Percentiles rank a stretch among this genome's conserved stretches.
These are phyloP conservation scores for Aspergillus sp. DNA, from an alignment of 2,329 filamentous ascomycete species.

Conservation along the genomic window DNA sequence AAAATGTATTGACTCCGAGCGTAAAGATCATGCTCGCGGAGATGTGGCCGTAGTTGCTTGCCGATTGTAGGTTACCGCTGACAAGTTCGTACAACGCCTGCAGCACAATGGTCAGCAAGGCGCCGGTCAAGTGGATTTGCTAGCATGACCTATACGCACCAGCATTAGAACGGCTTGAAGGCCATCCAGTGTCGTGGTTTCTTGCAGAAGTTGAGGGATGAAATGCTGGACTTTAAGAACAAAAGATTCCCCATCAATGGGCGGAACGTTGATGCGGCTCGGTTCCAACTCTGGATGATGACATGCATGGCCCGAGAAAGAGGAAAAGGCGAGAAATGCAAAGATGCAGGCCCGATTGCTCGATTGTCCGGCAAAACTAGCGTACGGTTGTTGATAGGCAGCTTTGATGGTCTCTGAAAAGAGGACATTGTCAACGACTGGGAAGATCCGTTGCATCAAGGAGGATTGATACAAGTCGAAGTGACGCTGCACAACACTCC, in stretches of 20 bases:
- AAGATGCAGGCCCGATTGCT: conserved; percentile 50
- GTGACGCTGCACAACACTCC: conserved; percentile 28
- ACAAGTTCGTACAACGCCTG: conserved; percentile 42
- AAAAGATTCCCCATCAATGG: conserved; percentile 43
- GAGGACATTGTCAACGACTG: conserved; percentile 48
- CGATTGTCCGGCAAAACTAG: conserved; percentile 22
- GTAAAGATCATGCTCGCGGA: conserved; percentile 51
- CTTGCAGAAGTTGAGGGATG: conserved; percentile 44
- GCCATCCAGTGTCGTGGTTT: conserved; percentile 42
- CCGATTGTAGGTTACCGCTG: conserved; percentile 48
- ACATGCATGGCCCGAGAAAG: conserved; percentile 22
- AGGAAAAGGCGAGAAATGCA: conserved; percentile 47
- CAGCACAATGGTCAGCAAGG: not conserved
- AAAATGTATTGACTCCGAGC: conserved; percentile 47
- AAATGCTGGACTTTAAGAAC: conserved; percentile 44
- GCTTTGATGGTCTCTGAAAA: conserved; percentile 47
- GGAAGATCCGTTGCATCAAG: conserved; percentile 48
- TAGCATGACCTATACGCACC: conserved; percentile 34
- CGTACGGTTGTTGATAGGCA: conserved; percentile 41
- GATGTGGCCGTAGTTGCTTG: conserved; percentile 45
- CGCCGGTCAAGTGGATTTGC: too few species aligned
- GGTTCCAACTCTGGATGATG: conserved; percentile 1
- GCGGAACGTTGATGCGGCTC: not conserved
- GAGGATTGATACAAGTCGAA: conserved; percentile 32
- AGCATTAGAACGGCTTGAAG: conserved; percentile 51